Conservation (phyloP, 805 yeast species). For the Kodamaea laetipori region DNA sequence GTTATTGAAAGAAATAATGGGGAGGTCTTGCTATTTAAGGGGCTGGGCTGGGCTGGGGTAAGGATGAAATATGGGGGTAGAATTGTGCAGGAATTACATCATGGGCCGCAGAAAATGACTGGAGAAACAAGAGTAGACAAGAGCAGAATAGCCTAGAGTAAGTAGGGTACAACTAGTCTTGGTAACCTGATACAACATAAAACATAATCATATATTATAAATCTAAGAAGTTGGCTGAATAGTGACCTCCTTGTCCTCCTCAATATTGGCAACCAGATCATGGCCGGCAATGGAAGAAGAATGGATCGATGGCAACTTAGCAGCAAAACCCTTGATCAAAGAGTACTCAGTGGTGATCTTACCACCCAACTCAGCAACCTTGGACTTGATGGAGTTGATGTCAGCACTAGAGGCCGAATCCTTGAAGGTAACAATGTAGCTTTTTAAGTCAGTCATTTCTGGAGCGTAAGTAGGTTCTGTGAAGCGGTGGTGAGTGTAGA, state of each 20-base stretch:
- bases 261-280: conserved; percentile 58
- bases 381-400: conserved; percentile 46
- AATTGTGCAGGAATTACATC: conserved; percentile 9
- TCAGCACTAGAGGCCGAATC: conserved; percentile 46
- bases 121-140: too few relatives aligned
- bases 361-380: conserved; percentile 57
- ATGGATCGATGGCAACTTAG: conserved; percentile 58
- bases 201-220: conserved; percentile 1
- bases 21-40: conserved; percentile 9
- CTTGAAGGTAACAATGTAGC: conserved; percentile 48
- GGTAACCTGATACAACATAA: neutral
- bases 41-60: conserved; percentile 6
- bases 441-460: conserved; percentile 33
- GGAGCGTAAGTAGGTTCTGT: conserved; percentile 4
- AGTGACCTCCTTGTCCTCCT: conserved; percentile 68
- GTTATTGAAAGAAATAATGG: neutral
- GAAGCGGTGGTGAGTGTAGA: conserved; percentile 3
- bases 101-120: too few relatives aligned
- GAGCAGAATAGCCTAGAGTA: too few relatives aligned
- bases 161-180: too few relatives aligned
- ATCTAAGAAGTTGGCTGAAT: conserved; percentile 28
- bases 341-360: conserved; percentile 59
- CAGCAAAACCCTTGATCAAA: conserved; percentile 67
- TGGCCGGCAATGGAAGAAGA: conserved; percentile 48
- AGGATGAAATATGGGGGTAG: conserved; percentile 8